These are phyloP conservation scores for Ceratocystis diversiconidia DNA, from an alignment of 2,329 filamentous ascomycete species.

Conservation along the genomic window DNA sequence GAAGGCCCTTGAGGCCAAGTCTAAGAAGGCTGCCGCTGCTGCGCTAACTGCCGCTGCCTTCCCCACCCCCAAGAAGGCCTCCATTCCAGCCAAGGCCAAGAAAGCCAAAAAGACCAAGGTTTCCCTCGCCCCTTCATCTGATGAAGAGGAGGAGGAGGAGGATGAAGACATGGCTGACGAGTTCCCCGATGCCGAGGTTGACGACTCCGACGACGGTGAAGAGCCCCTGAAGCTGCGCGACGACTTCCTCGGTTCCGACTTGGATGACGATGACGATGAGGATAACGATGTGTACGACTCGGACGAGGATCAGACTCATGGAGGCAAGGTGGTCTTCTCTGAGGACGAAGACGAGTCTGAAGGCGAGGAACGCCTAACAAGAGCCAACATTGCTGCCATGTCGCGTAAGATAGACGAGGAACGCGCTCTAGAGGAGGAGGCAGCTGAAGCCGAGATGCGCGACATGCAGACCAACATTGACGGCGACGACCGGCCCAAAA, in stretches of 20 bases:
- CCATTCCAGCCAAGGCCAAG: conserved; percentile 24
- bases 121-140: conserved; percentile 24
- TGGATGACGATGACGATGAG: conserved; percentile 26
- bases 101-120: conserved; percentile 23
- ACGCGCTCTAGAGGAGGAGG: conserved; percentile 61
- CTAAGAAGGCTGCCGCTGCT: conserved; percentile 26
- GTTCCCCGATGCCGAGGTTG: conserved; percentile 27
- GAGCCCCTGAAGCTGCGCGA: conserved; percentile 34
- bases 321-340: conserved; percentile 65
- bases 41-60: conserved; percentile 19
- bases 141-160: conserved; percentile 27
- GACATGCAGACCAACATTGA: conserved; percentile 92
- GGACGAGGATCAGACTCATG: conserved; percentile 44
- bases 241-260: conserved; percentile 36
- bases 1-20: conserved; percentile 24
- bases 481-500: conserved; percentile 49
- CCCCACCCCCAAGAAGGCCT: conserved; percentile 24
- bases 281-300: conserved; percentile 57
- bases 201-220: conserved; percentile 32
- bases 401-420: conserved; percentile 72
- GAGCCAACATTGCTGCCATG: conserved; percentile 88
- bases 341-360: conserved; percentile 87
- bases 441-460: conserved; percentile 72
- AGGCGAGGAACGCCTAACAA: conserved; percentile 77
- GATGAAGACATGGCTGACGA: conserved; percentile 31